A percentile compares a stretch with the other conserved stretches of the same genome.
These are phyloP conservation scores for Ophiostoma montium DNA, from an alignment of 2,329 filamentous ascomycete genomes.

Conservation along the genomic window DNA sequence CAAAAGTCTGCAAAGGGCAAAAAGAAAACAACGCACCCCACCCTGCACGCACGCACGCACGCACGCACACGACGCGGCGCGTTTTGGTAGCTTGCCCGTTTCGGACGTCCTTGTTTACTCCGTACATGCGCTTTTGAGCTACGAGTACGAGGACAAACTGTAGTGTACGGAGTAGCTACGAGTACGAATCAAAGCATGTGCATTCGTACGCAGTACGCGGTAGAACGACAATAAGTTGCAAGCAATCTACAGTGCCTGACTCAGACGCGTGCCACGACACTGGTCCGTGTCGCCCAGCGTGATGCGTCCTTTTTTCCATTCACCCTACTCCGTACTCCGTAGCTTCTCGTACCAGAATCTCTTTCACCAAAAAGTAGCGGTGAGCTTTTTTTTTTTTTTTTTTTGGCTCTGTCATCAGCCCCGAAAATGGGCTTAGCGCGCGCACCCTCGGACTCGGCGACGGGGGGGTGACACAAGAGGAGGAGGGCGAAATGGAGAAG, in stretches of 20 bases:
- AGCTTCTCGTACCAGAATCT: too few relatives aligned
- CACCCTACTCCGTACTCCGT: too few relatives aligned
- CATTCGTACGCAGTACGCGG: too few relatives aligned
- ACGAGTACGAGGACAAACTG: not conserved
- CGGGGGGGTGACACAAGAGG: not conserved
- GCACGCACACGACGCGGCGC: not conserved
- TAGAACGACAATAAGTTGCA: too few relatives aligned
- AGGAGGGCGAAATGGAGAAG: not conserved
- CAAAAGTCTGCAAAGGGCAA: not conserved
- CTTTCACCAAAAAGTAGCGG: not conserved
- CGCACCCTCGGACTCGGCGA: not conserved
- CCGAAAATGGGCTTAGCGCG: not conserved
- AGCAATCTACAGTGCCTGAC: too few relatives aligned
- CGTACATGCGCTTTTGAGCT: not conserved
- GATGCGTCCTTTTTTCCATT: not conserved
- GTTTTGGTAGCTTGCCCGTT: not conserved
- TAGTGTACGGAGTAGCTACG: too few relatives aligned
- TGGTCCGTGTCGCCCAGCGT: too few relatives aligned
- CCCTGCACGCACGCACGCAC: not conserved
- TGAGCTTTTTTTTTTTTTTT: too few relatives aligned
- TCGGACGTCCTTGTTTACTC: not conserved
- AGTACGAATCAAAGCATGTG: too few relatives aligned
- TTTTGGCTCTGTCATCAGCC: not conserved
- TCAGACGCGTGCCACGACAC: too few relatives aligned
- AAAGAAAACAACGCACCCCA: slow-evolving; percentile 2